phyloP scores from a whole-genome alignment of 352 stramenopile genomes.

The Phytophthora gonapodyides region DNA sequence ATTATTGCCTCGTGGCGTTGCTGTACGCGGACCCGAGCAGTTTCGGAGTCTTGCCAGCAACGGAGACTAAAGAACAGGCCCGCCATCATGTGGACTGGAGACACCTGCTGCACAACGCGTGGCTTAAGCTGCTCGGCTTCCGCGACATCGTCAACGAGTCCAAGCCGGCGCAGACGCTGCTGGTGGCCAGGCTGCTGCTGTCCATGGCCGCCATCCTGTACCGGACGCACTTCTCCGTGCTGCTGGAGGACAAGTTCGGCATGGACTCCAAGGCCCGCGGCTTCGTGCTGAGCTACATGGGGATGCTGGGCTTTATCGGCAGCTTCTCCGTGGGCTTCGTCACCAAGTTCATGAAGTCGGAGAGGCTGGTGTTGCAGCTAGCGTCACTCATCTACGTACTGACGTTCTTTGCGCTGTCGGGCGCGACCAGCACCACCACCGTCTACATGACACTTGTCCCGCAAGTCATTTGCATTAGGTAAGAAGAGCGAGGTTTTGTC shows the following conservation, averaged over 20 bases:
- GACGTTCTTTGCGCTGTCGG: constrained; percentile 73
- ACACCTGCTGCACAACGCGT: constrained; percentile 48
- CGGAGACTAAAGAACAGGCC: not conserved
- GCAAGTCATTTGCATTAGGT: constrained; percentile 76
- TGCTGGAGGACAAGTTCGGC: constrained; percentile 83
- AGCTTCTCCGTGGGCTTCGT: constrained; percentile 68
- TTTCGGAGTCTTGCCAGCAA: not conserved
- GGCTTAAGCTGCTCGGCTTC: constrained; percentile 67
- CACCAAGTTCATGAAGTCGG: constrained; percentile 49
- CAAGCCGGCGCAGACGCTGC: constrained; percentile 63
- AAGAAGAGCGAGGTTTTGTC: not conserved
- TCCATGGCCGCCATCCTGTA: constrained; percentile 80
- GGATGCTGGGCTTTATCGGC: constrained; percentile 63
- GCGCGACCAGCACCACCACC: constrained; percentile 46
- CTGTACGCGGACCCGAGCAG: constrained; percentile 46
- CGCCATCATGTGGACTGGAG: constrained; percentile 35
- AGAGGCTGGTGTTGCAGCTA: constrained; percentile 68
- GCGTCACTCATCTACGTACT: constrained; percentile 68
- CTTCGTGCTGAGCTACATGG: constrained; percentile 86
- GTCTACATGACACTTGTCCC: constrained; percentile 67
- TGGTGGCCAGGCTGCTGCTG: constrained; percentile 72
- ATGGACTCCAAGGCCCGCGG: constrained; percentile 64
- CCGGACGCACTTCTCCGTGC: constrained; percentile 74
- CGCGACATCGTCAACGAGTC: constrained; percentile 65
- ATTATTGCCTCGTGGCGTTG: constrained; percentile 67